Evolutionary conservation across 257 asterid species (phyloP).

Genomic region (Eustoma russellianum): DNA sequence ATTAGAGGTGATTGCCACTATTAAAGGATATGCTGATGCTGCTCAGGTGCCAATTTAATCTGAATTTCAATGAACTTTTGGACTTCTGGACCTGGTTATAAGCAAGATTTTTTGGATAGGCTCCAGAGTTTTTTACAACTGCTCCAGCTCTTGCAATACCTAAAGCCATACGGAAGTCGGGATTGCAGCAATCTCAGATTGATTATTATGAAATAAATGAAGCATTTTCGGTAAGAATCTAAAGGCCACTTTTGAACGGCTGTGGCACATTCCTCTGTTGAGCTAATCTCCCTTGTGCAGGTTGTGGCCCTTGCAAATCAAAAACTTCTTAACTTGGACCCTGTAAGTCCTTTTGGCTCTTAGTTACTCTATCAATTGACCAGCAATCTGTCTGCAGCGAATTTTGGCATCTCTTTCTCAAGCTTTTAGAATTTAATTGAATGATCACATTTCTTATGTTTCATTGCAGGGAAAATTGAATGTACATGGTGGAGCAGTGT

Average conservation of each 20-base stretch:
- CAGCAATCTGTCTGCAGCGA: neutral
- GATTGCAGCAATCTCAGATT: conserved; percentile 56
- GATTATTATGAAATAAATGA: conserved; percentile 89
- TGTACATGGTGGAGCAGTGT: conserved; percentile 89
- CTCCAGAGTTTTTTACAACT: conserved; percentile 86
- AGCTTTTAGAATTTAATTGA: neutral
- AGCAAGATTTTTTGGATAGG: conserved; percentile 43
- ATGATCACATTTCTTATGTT: neutral
- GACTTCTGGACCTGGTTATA: conserved; percentile 8
- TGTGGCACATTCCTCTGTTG: neutral
- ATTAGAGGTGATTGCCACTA: conserved; percentile 60
- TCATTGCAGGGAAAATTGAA: conserved; percentile 53
- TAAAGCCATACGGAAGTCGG: conserved; percentile 70
- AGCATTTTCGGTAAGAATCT: conserved; percentile 78
- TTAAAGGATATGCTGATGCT: conserved; percentile 89
- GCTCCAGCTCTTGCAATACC: conserved; percentile 97
- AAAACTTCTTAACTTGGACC: conserved; percentile 56
- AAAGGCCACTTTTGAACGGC: neutral
- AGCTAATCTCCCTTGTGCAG: conserved; percentile 31
- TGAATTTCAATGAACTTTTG: neutral
- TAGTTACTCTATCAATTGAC: conserved; percentile 5
- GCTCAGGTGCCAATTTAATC: conserved; percentile 54
- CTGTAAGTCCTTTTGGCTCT: conserved; percentile 36
- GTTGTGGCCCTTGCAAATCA: conserved; percentile 90
- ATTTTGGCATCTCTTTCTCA: neutral